Percentiles rank a stretch among this genome's conserved stretches.
Evolutionary conservation across 1,139 yeast genomes (phyloP).

Genomic region (Kurtzmaniella natalensis): DNA sequence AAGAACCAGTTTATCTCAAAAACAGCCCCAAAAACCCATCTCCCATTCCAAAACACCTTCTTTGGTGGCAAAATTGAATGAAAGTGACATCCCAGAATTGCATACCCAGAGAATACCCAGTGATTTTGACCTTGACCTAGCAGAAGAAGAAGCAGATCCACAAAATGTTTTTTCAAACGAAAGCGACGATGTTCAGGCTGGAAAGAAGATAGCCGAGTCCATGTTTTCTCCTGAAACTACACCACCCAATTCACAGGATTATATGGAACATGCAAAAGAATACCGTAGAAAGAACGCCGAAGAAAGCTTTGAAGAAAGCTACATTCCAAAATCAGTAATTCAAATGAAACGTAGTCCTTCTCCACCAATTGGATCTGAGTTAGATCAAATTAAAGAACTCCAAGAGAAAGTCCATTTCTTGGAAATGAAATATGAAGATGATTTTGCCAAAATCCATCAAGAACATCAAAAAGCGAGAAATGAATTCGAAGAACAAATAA

Average conservation of each 20-base stretch:
- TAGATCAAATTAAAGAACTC: slow-evolving; percentile 2
- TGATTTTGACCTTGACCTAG: too few relatives aligned
- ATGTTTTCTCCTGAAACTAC: slow-evolving; percentile 14
- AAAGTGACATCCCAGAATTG: too few relatives aligned
- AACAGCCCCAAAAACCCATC: too few relatives aligned
- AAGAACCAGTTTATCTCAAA: too few relatives aligned
- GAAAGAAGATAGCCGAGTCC: neutral
- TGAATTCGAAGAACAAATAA: slow-evolving; percentile 2
- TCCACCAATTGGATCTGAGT: slow-evolving; percentile 1
- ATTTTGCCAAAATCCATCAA: slow-evolving; percentile 11
- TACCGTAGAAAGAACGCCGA: neutral
- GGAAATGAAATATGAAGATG: slow-evolving; percentile 7
- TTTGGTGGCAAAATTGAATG: too few relatives aligned
- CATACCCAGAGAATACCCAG: too few relatives aligned
- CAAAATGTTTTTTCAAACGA: neutral
- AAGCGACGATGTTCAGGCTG: slow-evolving; percentile 1
- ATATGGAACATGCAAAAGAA: slow-evolving; percentile 5
- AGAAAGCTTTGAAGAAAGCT: slow-evolving; percentile 9
- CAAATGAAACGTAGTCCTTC: slow-evolving; percentile 1
- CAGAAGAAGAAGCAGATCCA: neutral
- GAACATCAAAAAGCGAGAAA: slow-evolving; percentile 6
- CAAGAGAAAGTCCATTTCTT: slow-evolving; percentile 1
- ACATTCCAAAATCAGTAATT: slow-evolving; percentile 9
- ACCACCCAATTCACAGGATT: slow-evolving; percentile 23
- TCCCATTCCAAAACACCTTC: too few relatives aligned